A percentile compares a stretch with the other conserved stretches of the same genome.
Conservation (phyloP, 1,284 basidiomycete species). For the Sporisorium iseilematis-ciliati region DNA sequence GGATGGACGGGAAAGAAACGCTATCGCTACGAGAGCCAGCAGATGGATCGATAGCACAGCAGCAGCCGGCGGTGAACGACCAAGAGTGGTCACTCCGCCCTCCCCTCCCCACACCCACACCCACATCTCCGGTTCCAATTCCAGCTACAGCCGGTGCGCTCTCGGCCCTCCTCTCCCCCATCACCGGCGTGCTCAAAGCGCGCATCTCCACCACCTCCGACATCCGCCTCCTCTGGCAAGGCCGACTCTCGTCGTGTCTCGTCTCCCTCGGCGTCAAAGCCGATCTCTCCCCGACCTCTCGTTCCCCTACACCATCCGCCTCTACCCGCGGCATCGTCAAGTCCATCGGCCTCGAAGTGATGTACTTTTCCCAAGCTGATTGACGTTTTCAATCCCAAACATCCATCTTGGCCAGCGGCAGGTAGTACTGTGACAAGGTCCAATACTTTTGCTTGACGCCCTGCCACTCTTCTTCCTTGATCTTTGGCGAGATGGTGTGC, state of each 20-base stretch:
- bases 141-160: background rate
- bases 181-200: conserved; percentile 88
- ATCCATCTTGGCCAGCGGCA: conserved; percentile 47
- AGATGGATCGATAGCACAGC: too few species aligned
- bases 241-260: conserved; percentile 87
- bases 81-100: background rate
- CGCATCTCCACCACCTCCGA: conserved; percentile 81
- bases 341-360: conserved; percentile 87
- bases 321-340: conserved; percentile 75
- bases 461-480: conserved; percentile 61
- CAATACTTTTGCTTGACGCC: conserved; percentile 66
- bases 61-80: too few species aligned
- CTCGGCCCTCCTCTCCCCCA: conserved; percentile 67
- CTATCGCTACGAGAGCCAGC: too few species aligned
- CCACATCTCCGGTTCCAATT: background rate
- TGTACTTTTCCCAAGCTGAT: conserved; percentile 77
- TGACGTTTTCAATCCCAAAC: background rate
- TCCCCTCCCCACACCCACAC: background rate
- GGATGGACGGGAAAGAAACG: too few species aligned
- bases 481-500: conserved; percentile 75
- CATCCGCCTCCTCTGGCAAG: conserved; percentile 92
- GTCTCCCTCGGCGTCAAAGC: conserved; percentile 89
- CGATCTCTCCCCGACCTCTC: conserved; percentile 81
- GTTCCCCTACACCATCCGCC: conserved; percentile 77
- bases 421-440: conserved; percentile 52